Evolutionary conservation across 768 basidiomycete species (phyloP).

Genomic region (Pulveroboletus ravenelii): DNA sequence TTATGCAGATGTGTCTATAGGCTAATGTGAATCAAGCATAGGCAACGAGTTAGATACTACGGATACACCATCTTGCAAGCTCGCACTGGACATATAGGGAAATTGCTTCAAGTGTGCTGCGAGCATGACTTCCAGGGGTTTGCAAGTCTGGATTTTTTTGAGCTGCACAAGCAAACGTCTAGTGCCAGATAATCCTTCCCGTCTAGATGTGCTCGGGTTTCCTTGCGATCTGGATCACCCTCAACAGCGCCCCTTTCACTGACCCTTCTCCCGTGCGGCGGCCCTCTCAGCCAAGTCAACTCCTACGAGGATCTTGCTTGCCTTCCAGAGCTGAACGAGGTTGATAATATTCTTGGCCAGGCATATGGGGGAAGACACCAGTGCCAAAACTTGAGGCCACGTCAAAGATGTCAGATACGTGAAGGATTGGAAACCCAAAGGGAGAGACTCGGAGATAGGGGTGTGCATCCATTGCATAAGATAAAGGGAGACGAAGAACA

Average conservation of each 20-base stretch:
- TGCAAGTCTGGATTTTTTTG: constrained; percentile 6
- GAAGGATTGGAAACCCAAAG: constrained; percentile 15
- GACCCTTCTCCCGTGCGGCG: constrained; percentile 43
- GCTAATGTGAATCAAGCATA: constrained; percentile 5
- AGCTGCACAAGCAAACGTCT: constrained; percentile 6
- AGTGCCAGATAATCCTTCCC: constrained; percentile 4
- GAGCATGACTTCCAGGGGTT: constrained; percentile 1
- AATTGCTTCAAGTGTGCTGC: constrained; percentile 4
- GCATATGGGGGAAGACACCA: constrained; percentile 62
- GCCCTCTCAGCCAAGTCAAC: constrained; percentile 87
- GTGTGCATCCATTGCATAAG: constrained; percentile 79
- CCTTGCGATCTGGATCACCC: background rate
- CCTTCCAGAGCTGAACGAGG: constrained; percentile 96
- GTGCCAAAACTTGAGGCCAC: constrained; percentile 72
- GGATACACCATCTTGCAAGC: constrained; percentile 15
- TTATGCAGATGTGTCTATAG: constrained; percentile 19
- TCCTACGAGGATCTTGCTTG: constrained; percentile 89
- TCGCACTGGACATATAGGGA: constrained; percentile 2
- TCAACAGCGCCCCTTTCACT: constrained; percentile 4
- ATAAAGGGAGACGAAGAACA: constrained; percentile 94
- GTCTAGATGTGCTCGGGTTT: constrained; percentile 13
- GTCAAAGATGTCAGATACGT: constrained; percentile 40
- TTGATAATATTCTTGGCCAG: constrained; percentile 88
- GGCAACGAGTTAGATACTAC: constrained; percentile 1
- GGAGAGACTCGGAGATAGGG: constrained; percentile 47